Evolutionary conservation across 768 basidiomycete species (phyloP).

Genomic region (Cystobasidiopsis lactophilus): DNA sequence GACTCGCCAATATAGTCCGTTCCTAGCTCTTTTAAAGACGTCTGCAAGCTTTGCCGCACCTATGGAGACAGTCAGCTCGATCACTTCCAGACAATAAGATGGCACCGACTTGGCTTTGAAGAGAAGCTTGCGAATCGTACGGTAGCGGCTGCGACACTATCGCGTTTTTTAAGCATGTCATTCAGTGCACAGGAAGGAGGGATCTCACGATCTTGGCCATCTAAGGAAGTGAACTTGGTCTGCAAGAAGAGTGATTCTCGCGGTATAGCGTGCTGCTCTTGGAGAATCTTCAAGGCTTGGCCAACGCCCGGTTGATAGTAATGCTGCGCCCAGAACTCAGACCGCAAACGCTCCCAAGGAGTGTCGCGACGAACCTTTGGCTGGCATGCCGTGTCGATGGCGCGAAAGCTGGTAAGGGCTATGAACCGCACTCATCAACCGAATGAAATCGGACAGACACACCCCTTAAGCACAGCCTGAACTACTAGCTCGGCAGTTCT

Average conservation of each 20-base stretch:
- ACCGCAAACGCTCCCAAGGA: no score
- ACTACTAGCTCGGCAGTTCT: no score
- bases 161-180: no score
- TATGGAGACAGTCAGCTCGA: slow-evolving; percentile 34
- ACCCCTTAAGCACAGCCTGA: no score
- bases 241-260: slow-evolving; percentile 55
- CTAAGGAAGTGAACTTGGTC: slow-evolving; percentile 59
- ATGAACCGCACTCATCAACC: no score
- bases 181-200: no score
- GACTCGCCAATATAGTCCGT: slow-evolving; percentile 51
- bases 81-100: background rate
- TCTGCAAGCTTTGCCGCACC: slow-evolving; percentile 38
- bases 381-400: slow-evolving; percentile 54
- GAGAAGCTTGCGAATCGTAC: slow-evolving; percentile 35
- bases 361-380: no score
- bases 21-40: slow-evolving; percentile 44
- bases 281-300: slow-evolving; percentile 39
- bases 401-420: slow-evolving; percentile 51
- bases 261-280: slow-evolving; percentile 37
- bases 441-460: no score
- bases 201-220: slow-evolving; percentile 55
- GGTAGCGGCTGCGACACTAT: slow-evolving; percentile 48
- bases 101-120: slow-evolving; percentile 3
- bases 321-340: no score
- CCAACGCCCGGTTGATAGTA: slow-evolving; percentile 60